Evolutionary conservation across 139 green algal genomes (phyloP), one percentile per base, ranked within the genome.

Genomic region (Chlorella ohadii): DNA sequence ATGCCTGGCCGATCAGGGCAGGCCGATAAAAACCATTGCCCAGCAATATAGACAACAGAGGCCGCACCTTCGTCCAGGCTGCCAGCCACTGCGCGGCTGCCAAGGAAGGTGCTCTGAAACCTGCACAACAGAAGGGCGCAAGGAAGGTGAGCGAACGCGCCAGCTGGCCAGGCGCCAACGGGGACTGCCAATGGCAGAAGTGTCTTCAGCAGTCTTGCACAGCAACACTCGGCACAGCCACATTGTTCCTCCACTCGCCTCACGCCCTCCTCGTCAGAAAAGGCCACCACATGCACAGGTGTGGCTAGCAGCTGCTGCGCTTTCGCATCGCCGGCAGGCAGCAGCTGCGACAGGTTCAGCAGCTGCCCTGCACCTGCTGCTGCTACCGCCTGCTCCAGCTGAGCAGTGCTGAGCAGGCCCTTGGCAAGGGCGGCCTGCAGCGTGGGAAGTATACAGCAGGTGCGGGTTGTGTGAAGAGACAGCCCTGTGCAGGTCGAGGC

Each of bases 31-130:
- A n/a, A n/a, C n/a, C n/a, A n/a, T n/a, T n/a, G n/a, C n/a, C n/a
- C n/a, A n/a, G n/a, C n/a, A n/a, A n/a, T n/a, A n/a, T n/a, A n/a
- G n/a, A n/a, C n/a, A n/a, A n/a, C n/a, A n/a, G n/a, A n/a, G n/a
- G n/a, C n/a, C 76, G 28, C 76, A 82, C 78, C 78, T 44, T 31
- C 71, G 44, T 78, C 61, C 67, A 98, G 89, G 15, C 84, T 93
- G 39, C 94, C 95, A 61, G 83, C 79, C 64, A 98, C 51, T 5
- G 94, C 95, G 1, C 91, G 81, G 88, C 91, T 96, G 73, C 96
- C 96, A 51, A 99, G 88, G 83, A 98, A 98, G 1, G 96, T 99
- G 64, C 92, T 97, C 73, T 94, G 87, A 82, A 99, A 99, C 55
- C 88, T 92, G 88, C 57, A 55, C 1, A 27, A 63, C 15, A 57